Base-by-base conservation (phyloP, 768 basidiomycete genomes). In the Gloeopeniophorella convolvens region DNA sequence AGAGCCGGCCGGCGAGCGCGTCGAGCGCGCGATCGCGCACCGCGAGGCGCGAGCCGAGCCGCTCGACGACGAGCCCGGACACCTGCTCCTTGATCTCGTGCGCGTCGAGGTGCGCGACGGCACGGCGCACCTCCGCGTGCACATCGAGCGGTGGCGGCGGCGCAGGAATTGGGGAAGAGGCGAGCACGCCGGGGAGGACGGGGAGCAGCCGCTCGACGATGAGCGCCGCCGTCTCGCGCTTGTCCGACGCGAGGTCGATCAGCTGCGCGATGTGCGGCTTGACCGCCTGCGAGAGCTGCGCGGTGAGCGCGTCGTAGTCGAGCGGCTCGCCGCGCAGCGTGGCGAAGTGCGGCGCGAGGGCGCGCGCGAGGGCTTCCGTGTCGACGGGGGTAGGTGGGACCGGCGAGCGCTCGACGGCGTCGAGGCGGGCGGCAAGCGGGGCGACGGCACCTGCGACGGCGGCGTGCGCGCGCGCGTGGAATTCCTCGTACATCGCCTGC, bases 61-160 rank as follows among this genome's bases (percentile, higher is more conserved):
- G 79, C 62, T 89, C 89, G 7, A 92, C 85, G 1, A 92, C 89
- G 24, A 91, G 77, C 62, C 90, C 89, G 2, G 89, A 85, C 0
- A 92, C 88, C 60, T 89, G 86, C 60, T 91, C 89, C 70, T 89
- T 89, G 63, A 92, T 86, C 63, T 86, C 85, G 58, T 89, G 86
- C 0, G 86, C 79, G 60, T 92, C 89, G 20, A 91, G 77, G 0
- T 84, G 85, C 0, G 80, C 82, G 51, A 87, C 82, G 23, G 81
- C 77, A 20, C 77, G 75, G 45, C 83, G 78, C 34, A 92, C 75
- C 65, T 90, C 89, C 1, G 76, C 67, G 4, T n/a, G n/a, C n/a
- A n/a, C n/a, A n/a, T n/a, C n/a, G n/a, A n/a, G n/a, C n/a, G n/a
- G n/a, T n/a, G n/a, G n/a, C n/a, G n/a, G n/a, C n/a, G n/a, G n/a